A percentile compares a stretch with the other conserved stretches of the same genome.
These are phyloP conservation scores for Monosporascus sp. DNA, from an alignment of 2,329 filamentous ascomycete genomes.

Conservation along the genomic window DNA sequence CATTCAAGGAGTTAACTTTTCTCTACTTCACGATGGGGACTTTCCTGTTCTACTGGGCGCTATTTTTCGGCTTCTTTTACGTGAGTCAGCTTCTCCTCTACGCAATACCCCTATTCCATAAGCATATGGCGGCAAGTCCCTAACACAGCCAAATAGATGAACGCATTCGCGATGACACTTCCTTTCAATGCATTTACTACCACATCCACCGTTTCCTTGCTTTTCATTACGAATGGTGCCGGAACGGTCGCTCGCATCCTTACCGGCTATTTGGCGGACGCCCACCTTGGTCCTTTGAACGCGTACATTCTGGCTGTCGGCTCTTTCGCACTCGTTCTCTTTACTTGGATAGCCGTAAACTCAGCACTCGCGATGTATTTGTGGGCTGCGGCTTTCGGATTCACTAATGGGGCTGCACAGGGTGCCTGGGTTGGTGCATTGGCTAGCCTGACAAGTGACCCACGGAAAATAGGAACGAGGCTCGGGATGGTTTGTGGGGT, in stretches of 20 bases:
- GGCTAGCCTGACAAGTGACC: slow-evolving; percentile 36
- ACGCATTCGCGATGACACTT: slow-evolving; percentile 21
- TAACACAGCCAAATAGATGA: slow-evolving; percentile 17
- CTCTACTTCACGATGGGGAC: slow-evolving; percentile 31
- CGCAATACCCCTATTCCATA: neutral
- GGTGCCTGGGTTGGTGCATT: slow-evolving; percentile 35
- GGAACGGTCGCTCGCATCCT: slow-evolving; percentile 50
- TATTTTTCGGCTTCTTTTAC: slow-evolving; percentile 50
- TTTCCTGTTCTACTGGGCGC: slow-evolving; percentile 40
- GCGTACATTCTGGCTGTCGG: slow-evolving; percentile 43
- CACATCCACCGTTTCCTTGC: slow-evolving; percentile 44
- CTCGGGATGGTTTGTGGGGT: slow-evolving; percentile 42
- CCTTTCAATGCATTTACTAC: slow-evolving; percentile 40
- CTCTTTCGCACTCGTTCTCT: slow-evolving; percentile 42
- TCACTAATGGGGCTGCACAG: slow-evolving; percentile 37
- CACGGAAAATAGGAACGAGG: slow-evolving; percentile 37
- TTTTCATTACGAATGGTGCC: slow-evolving; percentile 52
- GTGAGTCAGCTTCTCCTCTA: slow-evolving; percentile 20
- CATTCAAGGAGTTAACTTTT: slow-evolving; percentile 45
- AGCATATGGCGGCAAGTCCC: slow-evolving; percentile 2
- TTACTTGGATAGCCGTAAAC: slow-evolving; percentile 50
- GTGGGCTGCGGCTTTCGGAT: slow-evolving; percentile 39
- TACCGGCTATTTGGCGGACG: slow-evolving; percentile 48
- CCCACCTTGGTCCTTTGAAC: slow-evolving; percentile 47
- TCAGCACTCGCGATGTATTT: slow-evolving; percentile 33